These are phyloP conservation scores for Russula dissimulans DNA, from an alignment of 768 basidiomycete genomes.

Conservation along the genomic window DNA sequence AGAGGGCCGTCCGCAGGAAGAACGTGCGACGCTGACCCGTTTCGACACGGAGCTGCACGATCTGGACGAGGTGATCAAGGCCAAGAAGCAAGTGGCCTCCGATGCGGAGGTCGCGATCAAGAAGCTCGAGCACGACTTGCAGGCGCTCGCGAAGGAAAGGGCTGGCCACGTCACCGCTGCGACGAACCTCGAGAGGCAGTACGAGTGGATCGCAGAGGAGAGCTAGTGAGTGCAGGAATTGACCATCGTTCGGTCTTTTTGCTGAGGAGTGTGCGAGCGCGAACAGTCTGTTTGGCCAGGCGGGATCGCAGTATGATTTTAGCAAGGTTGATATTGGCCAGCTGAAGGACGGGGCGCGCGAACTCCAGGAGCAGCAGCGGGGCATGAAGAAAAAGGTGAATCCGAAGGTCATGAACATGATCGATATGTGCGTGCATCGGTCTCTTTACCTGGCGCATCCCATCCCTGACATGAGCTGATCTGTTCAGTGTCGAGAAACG, in stretches of 20 bases:
- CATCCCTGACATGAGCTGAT: not conserved
- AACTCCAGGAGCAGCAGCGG: constrained; percentile 70
- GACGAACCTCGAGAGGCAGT: constrained; percentile 62
- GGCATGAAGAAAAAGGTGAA: constrained; percentile 95
- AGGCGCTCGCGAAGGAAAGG: constrained; percentile 55
- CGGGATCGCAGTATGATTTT: constrained; percentile 79
- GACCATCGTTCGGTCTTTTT: not conserved
- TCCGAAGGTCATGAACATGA: constrained; percentile 91
- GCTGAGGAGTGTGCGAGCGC: not conserved
- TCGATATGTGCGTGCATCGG: constrained; percentile 61
- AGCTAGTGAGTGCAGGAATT: constrained; percentile 50
- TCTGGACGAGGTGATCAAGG: constrained; percentile 74
- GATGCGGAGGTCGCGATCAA: constrained; percentile 59
- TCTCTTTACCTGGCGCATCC: not conserved
- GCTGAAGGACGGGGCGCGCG: constrained; percentile 54
- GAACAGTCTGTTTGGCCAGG: constrained; percentile 57
- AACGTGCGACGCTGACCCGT: constrained; percentile 76
- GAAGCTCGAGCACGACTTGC: constrained; percentile 63
- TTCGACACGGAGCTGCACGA: constrained; percentile 85
- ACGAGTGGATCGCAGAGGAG: constrained; percentile 86
- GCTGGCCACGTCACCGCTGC: constrained; percentile 42
- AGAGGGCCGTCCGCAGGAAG: constrained; percentile 66
- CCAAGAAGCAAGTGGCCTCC: constrained; percentile 60
- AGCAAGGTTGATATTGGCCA: constrained; percentile 46
- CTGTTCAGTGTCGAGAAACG: constrained; percentile 80